Evolutionary conservation across 2,329 filamentous ascomycete genomes (phyloP).

Genomic region (Alternaria burnsii): DNA sequence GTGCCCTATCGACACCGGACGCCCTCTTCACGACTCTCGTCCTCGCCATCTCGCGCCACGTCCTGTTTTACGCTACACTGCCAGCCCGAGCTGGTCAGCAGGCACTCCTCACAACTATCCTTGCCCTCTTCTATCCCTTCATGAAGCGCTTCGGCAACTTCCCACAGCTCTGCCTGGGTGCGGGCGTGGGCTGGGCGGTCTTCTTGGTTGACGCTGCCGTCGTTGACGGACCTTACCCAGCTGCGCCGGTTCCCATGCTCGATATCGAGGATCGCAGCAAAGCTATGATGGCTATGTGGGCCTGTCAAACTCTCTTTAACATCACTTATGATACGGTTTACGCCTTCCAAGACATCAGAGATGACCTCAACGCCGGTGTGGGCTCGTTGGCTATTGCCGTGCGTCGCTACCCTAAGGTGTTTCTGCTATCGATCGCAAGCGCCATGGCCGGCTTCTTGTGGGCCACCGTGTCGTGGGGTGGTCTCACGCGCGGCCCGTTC

Average conservation of each 20-base stretch:
- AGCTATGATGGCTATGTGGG: conserved; percentile 8
- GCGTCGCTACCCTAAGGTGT: conserved; percentile 4
- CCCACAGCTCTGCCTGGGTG: conserved; percentile 61
- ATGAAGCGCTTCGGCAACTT: conserved; percentile 63
- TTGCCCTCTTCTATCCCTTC: conserved; percentile 60
- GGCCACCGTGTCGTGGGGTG: conserved; percentile 8
- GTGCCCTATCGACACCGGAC: conserved; percentile 57
- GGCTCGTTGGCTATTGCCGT: conserved; percentile 27
- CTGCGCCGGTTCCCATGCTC: background rate
- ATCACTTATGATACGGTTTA: conserved; percentile 49
- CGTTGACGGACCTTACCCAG: conserved; percentile 1
- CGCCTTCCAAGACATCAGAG: conserved; percentile 48
- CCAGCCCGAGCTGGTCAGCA: conserved; percentile 31
- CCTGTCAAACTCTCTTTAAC: conserved; percentile 8
- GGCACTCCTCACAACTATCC: conserved; percentile 53
- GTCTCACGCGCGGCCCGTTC: conserved; percentile 1
- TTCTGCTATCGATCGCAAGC: conserved; percentile 9
- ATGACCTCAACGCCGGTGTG: conserved; percentile 50
- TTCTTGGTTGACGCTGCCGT: conserved; percentile 13
- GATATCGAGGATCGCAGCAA: conserved; percentile 2
- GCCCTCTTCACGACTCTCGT: conserved; percentile 5
- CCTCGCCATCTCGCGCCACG: conserved; percentile 5
- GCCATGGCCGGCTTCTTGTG: conserved; percentile 13
- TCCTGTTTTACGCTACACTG: background rate
- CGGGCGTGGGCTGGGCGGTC: conserved; percentile 29